phyloP scores from a whole-genome alignment of 2,329 filamentous ascomycete genomes.

The Fusarium sp. region DNA sequence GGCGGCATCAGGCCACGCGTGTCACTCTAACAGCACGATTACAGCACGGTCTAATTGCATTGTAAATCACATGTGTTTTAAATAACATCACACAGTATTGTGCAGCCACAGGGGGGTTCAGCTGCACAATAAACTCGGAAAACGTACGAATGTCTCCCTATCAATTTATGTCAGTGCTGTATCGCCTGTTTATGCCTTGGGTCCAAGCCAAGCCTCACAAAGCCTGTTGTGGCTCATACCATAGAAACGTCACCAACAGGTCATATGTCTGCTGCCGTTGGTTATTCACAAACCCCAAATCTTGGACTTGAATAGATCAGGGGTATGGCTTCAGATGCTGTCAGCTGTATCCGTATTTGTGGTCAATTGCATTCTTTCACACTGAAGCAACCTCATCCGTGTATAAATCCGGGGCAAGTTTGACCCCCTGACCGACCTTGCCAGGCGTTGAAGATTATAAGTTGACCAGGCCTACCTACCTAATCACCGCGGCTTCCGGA shows the following conservation, averaged over 20 bases:
- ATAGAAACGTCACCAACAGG: slow-evolving; percentile 45
- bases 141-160: slow-evolving; percentile 34
- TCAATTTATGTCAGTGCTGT: slow-evolving; percentile 19
- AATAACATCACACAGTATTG: slow-evolving; percentile 13
- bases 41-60: slow-evolving; percentile 1
- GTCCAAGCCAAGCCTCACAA: slow-evolving; percentile 31
- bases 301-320: background rate
- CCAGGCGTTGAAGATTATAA: slow-evolving; percentile 25
- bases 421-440: slow-evolving; percentile 25
- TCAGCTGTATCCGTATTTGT: background rate
- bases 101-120: background rate
- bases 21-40: background rate
- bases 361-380: slow-evolving; percentile 16
- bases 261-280: slow-evolving; percentile 37
- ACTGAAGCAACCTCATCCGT: slow-evolving; percentile 5
- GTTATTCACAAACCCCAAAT: background rate
- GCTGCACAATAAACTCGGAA: slow-evolving; percentile 26
- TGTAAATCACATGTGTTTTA: slow-evolving; percentile 29
- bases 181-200: slow-evolving; percentile 29
- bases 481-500: background rate
- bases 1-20: slow-evolving; percentile 38
- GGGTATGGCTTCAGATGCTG: background rate
- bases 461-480: background rate
- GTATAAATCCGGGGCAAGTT: slow-evolving; percentile 26
- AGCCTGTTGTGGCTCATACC: slow-evolving; percentile 39